Base-by-base conservation (phyloP, 2,329 filamentous ascomycete species). In the Colletotrichum simmondsii region DNA sequence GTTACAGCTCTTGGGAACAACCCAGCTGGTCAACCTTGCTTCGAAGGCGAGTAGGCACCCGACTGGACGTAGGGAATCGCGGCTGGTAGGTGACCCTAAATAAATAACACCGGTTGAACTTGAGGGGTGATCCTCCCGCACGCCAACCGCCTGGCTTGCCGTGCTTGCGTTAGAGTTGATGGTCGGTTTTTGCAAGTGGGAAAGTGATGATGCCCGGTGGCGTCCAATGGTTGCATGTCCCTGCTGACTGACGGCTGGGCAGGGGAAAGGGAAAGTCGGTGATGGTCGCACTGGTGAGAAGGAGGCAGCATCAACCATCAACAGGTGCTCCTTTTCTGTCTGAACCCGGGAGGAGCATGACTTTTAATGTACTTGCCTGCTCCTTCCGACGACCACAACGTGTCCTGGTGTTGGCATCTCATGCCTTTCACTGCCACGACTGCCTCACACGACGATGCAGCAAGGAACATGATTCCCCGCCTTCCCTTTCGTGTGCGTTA, bases 121-220 rank as follows among this genome's bases (percentile, higher is more conserved):
- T 49, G 59, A 72, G 46, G 70, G 54, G 70, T 56, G 49, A 73
- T 61, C 56, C 60, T 65, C 66, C 60, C 46, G 60, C 60, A 54
- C 32, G 66, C 58, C 59, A 28, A 26, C 60, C n/a, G 49, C 46
- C 49, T 24, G 8, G 30, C 32, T 35, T 35, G 32, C 32, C 32
- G 32, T 12, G 56, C 42, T 22, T 63, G 68, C 42, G 58, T 60
- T 65, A 22, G 54, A 61, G 54, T 49, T 65, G 66, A 59, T 24
- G 56, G 56, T 16, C 46, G 35, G 14, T 14, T 42, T 42, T 42
- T 42, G 37, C 37, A 35, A 61, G 37, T 46, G 46, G 46, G 59
- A 24, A 32, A 71, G 35, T 65, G 66, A 70, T 65, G 56, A 61
- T 61, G 54, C 24, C 26, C 28, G 22, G 64, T 68, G 68, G 64